phyloP scores from a whole-genome alignment of 345 rosid genomes.

The Zanthoxylum bungeanum region DNA sequence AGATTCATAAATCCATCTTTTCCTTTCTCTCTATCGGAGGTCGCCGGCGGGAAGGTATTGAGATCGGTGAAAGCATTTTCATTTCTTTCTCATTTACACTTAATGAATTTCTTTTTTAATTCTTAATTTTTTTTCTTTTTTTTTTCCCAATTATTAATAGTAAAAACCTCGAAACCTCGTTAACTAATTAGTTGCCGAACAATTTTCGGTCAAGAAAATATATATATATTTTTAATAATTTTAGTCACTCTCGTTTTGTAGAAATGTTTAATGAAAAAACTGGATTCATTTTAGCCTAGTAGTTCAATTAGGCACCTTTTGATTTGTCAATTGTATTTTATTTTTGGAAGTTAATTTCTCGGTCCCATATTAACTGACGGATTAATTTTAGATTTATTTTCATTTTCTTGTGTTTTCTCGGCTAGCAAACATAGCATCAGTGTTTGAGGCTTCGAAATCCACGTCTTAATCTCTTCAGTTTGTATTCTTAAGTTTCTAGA shows the following conservation, averaged over 20 bases:
- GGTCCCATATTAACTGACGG: too few species aligned
- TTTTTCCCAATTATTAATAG: too few species aligned
- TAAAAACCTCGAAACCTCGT: too few species aligned
- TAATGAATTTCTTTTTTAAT: background rate
- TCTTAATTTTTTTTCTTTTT: too few species aligned
- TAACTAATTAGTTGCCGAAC: background rate
- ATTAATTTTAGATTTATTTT: background rate
- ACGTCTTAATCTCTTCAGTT: background rate
- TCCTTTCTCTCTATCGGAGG: conserved; percentile 12
- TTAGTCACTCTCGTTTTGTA: background rate
- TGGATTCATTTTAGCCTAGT: background rate
- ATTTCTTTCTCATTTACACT: background rate
- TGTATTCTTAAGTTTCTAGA: background rate
- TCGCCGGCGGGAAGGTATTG: conserved; percentile 37
- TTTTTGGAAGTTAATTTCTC: background rate
- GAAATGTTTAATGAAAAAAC: background rate
- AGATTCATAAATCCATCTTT: background rate
- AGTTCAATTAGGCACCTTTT: background rate
- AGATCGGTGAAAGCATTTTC: conserved; percentile 36
- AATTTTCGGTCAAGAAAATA: too few species aligned
- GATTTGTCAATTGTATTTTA: background rate
- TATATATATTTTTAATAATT: background rate
- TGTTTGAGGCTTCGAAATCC: conserved; percentile 1
- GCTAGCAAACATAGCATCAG: background rate
- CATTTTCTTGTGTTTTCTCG: background rate